phyloP scores from a whole-genome alignment of 2,329 filamentous ascomycete species.

The Diplodia intermedia region DNA sequence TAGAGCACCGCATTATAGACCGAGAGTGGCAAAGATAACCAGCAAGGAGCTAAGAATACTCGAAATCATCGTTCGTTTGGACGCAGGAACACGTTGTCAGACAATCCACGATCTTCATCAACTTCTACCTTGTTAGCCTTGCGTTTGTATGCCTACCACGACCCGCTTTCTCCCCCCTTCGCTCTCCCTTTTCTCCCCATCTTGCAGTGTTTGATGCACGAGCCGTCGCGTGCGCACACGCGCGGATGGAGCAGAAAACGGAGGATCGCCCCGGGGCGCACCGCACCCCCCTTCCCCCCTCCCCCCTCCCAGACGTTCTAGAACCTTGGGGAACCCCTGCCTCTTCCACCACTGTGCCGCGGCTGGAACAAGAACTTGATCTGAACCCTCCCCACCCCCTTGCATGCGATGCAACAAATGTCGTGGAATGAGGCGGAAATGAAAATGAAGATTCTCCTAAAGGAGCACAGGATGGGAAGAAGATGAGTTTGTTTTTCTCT shows the following conservation, averaged over 20 bases:
- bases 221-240: neutral
- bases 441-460: neutral
- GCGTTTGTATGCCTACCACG: neutral
- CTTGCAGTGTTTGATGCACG: neutral
- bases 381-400: neutral
- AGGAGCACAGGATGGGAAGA: neutral
- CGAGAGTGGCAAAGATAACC: too few species aligned
- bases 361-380: too few species aligned
- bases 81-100: too few species aligned
- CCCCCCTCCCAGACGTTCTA: neutral
- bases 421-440: neutral
- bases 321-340: constrained; percentile 1
- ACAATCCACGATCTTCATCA: too few species aligned
- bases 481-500: neutral
- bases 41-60: too few species aligned
- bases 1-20: too few species aligned
- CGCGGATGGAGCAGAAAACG: neutral
- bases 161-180: neutral
- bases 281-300: neutral
- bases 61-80: too few species aligned
- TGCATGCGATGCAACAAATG: neutral
- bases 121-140: too few species aligned
- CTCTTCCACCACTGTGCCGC: too few species aligned
- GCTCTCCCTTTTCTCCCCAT: neutral
- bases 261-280: neutral